Conservation (phyloP, 768 basidiomycete genomes). For the Xerocomus spinulosus region DNA sequence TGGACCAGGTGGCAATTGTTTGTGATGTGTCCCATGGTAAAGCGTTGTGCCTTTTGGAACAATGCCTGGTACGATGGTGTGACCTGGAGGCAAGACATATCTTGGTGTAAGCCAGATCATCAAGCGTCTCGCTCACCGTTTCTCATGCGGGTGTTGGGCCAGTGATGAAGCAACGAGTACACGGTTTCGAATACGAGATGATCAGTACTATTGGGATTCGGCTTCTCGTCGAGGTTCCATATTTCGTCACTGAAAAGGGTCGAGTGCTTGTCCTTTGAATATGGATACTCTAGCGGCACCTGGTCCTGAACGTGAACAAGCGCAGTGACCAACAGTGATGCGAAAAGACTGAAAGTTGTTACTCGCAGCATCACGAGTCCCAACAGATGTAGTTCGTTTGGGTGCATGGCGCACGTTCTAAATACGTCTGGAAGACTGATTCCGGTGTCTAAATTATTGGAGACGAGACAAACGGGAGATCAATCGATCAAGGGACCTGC, state of each 20-base stretch:
- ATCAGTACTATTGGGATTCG: conserved; percentile 25
- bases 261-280: neutral
- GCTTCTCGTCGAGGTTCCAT: conserved; percentile 20
- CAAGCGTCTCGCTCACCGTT: conserved; percentile 20
- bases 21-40: conserved; percentile 2
- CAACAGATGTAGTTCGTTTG: neutral
- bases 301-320: neutral
- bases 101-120: neutral
- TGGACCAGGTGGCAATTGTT: conserved; percentile 17
- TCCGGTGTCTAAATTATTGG: too few relatives aligned
- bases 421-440: too few relatives aligned
- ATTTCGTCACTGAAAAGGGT: neutral
- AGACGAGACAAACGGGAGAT: too few relatives aligned
- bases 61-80: conserved; percentile 3
- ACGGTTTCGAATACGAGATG: conserved; percentile 36
- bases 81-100: neutral
- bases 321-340: neutral
- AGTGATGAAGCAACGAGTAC: conserved; percentile 34
- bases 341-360: neutral
- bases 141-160: conserved; percentile 35
- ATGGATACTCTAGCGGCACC: too few relatives aligned
- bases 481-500: too few relatives aligned
- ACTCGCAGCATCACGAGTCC: neutral
- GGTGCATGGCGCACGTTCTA: too few relatives aligned
- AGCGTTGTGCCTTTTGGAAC: conserved; percentile 6